These are phyloP conservation scores for Leccinum uliginosum DNA, from an alignment of 768 basidiomycete species.

Conservation along the genomic window DNA sequence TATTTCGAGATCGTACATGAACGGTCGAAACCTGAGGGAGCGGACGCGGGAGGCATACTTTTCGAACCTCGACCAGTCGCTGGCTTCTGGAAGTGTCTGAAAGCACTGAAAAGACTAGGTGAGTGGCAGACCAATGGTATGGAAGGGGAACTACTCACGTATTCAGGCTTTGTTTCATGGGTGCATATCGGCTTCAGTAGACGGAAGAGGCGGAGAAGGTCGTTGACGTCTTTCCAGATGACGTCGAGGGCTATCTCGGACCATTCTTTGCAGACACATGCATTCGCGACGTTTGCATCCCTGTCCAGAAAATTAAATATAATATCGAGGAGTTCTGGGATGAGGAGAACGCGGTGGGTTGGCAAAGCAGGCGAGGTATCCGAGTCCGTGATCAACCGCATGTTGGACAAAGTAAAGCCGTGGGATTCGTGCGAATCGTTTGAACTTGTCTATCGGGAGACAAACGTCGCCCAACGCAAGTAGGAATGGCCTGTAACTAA, in stretches of 20 bases:
- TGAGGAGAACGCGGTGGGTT: conserved; percentile 37
- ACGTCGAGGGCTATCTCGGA: conserved; percentile 51
- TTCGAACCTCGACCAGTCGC: conserved; percentile 54
- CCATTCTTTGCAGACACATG: conserved; percentile 57
- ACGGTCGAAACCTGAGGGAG: conserved; percentile 22
- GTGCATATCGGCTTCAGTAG: conserved; percentile 44
- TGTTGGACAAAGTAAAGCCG: neutral
- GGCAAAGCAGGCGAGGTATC: neutral
- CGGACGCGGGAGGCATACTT: conserved; percentile 52
- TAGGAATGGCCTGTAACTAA: too few relatives aligned
- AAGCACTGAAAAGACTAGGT: conserved; percentile 35
- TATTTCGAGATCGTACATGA: conserved; percentile 15
- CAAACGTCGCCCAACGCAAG: too few relatives aligned
- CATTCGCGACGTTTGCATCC: conserved; percentile 39
- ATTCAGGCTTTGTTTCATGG: conserved; percentile 15
- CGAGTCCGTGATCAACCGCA: neutral
- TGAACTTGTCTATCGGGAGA: too few relatives aligned
- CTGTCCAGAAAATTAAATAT: conserved; percentile 47
- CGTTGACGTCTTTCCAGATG: conserved; percentile 54
- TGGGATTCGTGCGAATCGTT: neutral
- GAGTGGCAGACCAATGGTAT: neutral
- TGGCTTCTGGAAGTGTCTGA: conserved; percentile 36
- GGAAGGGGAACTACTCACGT: conserved; percentile 11
- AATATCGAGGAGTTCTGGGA: conserved; percentile 58
- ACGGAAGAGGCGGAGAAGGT: conserved; percentile 42